A percentile compares a stretch with the other conserved stretches of the same genome.
phyloP scores from a whole-genome alignment of 495 filamentous ascomycete genomes.

The Aspergillus sclerotiicarbonarius region DNA sequence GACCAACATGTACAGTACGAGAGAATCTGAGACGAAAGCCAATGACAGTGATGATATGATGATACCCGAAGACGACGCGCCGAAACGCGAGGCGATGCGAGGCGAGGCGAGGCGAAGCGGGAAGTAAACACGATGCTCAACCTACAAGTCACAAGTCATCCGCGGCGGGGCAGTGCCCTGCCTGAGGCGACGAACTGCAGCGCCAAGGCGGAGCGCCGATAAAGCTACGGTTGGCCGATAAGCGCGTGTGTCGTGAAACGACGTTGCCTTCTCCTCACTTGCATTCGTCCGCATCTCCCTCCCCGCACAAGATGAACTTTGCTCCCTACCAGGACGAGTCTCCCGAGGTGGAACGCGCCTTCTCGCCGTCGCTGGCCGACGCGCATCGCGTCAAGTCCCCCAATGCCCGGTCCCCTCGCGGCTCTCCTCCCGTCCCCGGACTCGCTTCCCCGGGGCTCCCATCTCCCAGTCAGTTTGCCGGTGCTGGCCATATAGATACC shows the following conservation, averaged over 20 bases:
- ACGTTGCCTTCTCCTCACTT: neutral
- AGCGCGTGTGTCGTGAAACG: neutral
- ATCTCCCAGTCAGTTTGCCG: conserved; percentile 40
- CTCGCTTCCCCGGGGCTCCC: conserved; percentile 40
- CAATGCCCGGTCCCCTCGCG: conserved; percentile 37
- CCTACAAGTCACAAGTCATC: too few species aligned
- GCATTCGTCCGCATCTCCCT: conserved; percentile 1
- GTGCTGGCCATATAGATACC: conserved; percentile 17
- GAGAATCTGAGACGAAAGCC: conserved; percentile 28
- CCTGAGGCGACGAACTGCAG: conserved; percentile 20
- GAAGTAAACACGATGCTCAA: too few species aligned
- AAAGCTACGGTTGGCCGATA: conserved; percentile 20
- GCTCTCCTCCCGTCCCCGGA: conserved; percentile 27
- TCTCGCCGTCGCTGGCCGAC: conserved; percentile 60
- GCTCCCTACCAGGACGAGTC: conserved; percentile 91
- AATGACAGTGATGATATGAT: conserved; percentile 6
- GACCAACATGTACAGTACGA: neutral
- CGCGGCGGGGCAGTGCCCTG: conserved; percentile 3
- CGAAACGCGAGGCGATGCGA: too few species aligned
- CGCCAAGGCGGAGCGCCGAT: conserved; percentile 20
- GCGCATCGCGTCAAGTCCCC: conserved; percentile 50
- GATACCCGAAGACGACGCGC: too few species aligned
- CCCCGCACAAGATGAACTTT: conserved; percentile 69
- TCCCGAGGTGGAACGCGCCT: conserved; percentile 70
- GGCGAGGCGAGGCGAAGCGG: too few species aligned